A percentile compares a stretch with the other conserved stretches of the same genome.
phyloP scores from a whole-genome alignment of 352 stramenopile genomes.

The Phytophthora aleatoria region DNA sequence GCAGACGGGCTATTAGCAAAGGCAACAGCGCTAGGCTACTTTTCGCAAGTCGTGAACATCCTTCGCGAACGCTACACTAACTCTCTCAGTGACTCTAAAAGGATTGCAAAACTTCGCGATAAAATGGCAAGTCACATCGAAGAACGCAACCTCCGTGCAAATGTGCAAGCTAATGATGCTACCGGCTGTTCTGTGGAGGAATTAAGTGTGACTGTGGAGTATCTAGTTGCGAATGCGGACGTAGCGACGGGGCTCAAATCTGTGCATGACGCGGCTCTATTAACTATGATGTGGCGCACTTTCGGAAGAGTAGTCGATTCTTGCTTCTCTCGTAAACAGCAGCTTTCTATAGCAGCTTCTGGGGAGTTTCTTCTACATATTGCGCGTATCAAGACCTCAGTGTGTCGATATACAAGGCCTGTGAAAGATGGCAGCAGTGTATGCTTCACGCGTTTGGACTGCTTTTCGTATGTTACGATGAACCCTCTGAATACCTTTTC shows the following conservation, averaged over 20 bases:
- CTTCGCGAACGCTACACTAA: background rate
- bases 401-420: constrained; percentile 11
- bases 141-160: constrained; percentile 5
- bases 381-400: constrained; percentile 1
- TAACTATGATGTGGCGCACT: background rate
- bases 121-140: constrained; percentile 10
- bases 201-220: background rate
- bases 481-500: too few species aligned
- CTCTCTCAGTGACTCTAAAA: background rate
- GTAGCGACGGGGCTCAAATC: background rate
- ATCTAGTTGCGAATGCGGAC: background rate
- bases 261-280: background rate
- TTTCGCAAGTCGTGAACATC: background rate
- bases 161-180: constrained; percentile 5
- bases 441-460: constrained; percentile 11
- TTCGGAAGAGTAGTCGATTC: background rate
- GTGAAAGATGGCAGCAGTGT: constrained; percentile 18
- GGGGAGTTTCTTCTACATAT: constrained; percentile 8
- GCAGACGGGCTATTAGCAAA: background rate
- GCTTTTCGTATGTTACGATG: too few species aligned
- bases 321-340: background rate
- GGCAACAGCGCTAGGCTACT: background rate
- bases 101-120: constrained; percentile 8
- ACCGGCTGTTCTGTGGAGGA: background rate
- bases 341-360: background rate